These are phyloP conservation scores for Fraxinus baroniana DNA, from an alignment of 305 asterid species.

Conservation along the genomic window DNA sequence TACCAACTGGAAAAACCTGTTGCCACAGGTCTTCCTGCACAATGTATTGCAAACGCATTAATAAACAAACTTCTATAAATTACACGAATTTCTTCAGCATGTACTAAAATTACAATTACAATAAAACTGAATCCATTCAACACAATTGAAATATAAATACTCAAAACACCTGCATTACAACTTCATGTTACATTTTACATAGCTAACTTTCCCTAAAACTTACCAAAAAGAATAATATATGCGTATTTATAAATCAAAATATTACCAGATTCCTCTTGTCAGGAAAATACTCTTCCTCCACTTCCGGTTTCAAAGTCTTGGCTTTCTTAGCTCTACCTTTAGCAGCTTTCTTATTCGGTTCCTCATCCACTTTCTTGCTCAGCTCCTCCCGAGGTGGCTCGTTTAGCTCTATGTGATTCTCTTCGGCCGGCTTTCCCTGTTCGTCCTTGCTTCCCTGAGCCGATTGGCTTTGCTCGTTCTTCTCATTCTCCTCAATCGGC, in stretches of 20 bases:
- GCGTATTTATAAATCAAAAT: neutral
- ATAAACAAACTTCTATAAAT: neutral
- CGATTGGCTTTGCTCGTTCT: conserved; percentile 11
- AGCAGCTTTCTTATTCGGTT: conserved; percentile 38
- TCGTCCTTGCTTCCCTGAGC: neutral
- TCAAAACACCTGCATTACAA: neutral
- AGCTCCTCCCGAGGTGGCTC: neutral
- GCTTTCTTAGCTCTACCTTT: conserved; percentile 51
- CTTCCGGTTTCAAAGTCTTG: conserved; percentile 40
- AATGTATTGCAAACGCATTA: conserved; percentile 7
- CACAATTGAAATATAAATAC: neutral
- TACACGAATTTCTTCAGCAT: neutral
- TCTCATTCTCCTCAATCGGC: conserved; percentile 25
- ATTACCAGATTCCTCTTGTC: conserved; percentile 77
- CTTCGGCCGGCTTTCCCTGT: neutral
- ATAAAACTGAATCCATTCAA: neutral
- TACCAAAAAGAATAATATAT: neutral
- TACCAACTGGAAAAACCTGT: conserved; percentile 56
- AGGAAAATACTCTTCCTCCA: conserved; percentile 63
- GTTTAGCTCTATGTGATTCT: neutral
- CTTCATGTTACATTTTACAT: neutral
- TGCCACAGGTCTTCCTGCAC: conserved; percentile 55
- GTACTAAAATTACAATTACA: neutral
- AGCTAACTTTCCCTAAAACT: neutral
- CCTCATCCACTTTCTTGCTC: conserved; percentile 19